phyloP scores from a whole-genome alignment of 768 basidiomycete species.

The Termitomyces sp. region DNA sequence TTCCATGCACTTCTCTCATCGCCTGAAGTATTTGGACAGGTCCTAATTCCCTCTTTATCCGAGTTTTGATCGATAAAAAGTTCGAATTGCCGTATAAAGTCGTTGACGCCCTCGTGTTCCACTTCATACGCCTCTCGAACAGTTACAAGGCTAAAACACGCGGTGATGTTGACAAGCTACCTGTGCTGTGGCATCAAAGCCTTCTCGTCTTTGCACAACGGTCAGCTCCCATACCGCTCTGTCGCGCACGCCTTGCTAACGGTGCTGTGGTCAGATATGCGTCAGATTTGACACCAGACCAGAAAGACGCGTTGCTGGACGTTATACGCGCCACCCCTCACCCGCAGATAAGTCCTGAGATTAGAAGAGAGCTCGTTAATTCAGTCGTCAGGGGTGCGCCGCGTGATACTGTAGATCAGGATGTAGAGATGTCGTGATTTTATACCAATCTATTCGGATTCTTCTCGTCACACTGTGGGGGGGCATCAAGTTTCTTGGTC shows the following conservation, averaged over 20 bases:
- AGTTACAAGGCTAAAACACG: slow-evolving; percentile 70
- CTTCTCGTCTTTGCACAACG: slow-evolving; percentile 91
- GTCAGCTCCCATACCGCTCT: slow-evolving; percentile 32
- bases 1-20: not conserved
- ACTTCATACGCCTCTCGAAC: slow-evolving; percentile 95
- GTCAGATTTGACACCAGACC: slow-evolving; percentile 90
- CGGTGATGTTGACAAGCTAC: slow-evolving; percentile 74
- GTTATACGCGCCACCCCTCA: slow-evolving; percentile 85
- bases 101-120: slow-evolving; percentile 94
- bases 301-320: slow-evolving; percentile 95
- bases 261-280: slow-evolving; percentile 62
- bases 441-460: not conserved
- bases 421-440: slow-evolving; percentile 56
- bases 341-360: slow-evolving; percentile 82
- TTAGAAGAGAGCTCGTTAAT: slow-evolving; percentile 84
- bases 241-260: slow-evolving; percentile 1
- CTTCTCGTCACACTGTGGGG: not conserved
- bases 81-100: slow-evolving; percentile 98
- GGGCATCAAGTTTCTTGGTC: not conserved
- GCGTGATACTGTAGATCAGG: slow-evolving; percentile 55
- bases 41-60: slow-evolving; percentile 94
- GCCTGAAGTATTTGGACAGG: slow-evolving; percentile 34
- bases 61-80: slow-evolving; percentile 95
- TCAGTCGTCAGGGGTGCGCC: slow-evolving; percentile 85
- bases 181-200: slow-evolving; percentile 99